Evolutionary conservation across 2,329 filamentous ascomycete species (phyloP).

Genomic region (Cercospora sojina): DNA sequence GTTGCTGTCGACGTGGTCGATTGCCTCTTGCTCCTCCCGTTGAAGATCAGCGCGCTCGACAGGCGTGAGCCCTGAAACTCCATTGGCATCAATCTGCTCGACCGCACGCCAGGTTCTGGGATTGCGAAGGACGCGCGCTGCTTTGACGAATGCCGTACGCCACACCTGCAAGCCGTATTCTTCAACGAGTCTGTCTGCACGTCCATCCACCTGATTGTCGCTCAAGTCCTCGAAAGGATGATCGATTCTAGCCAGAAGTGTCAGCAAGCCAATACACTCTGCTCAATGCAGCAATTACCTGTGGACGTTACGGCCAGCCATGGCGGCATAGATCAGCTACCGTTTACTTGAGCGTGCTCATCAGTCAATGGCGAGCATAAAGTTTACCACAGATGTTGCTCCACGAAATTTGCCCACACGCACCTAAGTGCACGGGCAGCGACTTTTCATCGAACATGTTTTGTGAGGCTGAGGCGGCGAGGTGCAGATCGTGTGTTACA

Average conservation of each 20-base stretch:
- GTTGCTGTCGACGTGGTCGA: constrained; percentile 1
- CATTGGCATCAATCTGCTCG: constrained; percentile 28
- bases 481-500: background rate
- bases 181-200: background rate
- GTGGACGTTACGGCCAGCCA: background rate
- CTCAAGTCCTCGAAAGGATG: constrained; percentile 5
- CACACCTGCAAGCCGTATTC: background rate
- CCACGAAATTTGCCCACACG: background rate
- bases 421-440: background rate
- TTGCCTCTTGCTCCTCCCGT: constrained; percentile 3
- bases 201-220: background rate
- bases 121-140: constrained; percentile 31
- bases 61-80: constrained; percentile 25
- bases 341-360: background rate
- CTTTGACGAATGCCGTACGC: constrained; percentile 12
- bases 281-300: background rate
- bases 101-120: constrained; percentile 31
- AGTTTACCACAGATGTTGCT: background rate
- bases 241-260: background rate
- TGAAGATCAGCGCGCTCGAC: constrained; percentile 1
- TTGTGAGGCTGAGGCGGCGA: constrained; percentile 1
- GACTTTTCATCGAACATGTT: background rate
- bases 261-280: background rate
- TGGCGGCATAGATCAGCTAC: background rate
- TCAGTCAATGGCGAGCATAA: background rate